Evolutionary conservation across 2,329 filamentous ascomycete genomes (phyloP).

Genomic region (Claviceps capensis): DNA sequence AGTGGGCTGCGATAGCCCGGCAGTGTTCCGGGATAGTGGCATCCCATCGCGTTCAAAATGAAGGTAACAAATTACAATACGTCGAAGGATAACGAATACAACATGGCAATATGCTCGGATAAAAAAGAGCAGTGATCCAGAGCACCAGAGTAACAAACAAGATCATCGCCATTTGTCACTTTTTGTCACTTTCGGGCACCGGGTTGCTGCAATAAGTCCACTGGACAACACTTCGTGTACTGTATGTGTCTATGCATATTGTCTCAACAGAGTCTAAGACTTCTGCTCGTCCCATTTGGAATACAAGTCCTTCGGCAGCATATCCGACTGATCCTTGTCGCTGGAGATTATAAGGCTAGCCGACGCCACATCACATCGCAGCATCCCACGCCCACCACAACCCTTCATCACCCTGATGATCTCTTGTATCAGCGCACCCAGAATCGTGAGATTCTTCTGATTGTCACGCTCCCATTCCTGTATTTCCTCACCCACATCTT

Average conservation of each 20-base stretch:
- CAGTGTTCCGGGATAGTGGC: background rate
- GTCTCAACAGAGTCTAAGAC: no score
- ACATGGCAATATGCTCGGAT: no score
- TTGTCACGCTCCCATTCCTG: slow-evolving; percentile 22
- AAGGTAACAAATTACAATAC: no score
- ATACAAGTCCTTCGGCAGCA: slow-evolving; percentile 1
- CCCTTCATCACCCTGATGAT: background rate
- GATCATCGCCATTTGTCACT: no score
- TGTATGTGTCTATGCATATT: no score
- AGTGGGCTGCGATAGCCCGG: no score
- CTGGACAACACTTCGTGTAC: no score
- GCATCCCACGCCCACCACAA: background rate
- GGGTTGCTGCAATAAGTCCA: no score
- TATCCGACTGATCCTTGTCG: background rate
- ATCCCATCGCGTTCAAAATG: no score
- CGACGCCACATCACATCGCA: background rate
- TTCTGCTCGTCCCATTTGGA: slow-evolving; percentile 1
- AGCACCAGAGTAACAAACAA: no score
- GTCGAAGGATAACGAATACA: background rate
- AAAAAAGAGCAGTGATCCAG: no score
- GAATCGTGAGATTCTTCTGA: slow-evolving; percentile 15
- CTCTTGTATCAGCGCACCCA: slow-evolving; percentile 18
- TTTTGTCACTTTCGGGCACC: no score
- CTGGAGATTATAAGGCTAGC: background rate
- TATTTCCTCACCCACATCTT: slow-evolving; percentile 21